A percentile compares a stretch with the other conserved stretches of the same genome.
Conservation (phyloP, 495 filamentous ascomycete species). For the Neurospora sublineolata region DNA sequence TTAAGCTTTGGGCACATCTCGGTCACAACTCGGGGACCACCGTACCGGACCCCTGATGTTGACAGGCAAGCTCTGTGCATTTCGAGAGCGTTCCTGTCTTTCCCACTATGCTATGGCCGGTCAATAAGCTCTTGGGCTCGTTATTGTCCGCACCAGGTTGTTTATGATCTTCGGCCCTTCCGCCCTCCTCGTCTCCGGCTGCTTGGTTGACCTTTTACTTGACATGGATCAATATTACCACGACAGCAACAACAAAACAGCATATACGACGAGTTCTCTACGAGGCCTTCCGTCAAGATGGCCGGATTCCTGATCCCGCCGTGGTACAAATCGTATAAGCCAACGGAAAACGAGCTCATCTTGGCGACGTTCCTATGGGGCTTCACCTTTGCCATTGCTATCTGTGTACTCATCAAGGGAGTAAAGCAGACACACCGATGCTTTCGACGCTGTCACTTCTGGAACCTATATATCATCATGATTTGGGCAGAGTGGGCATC, state of each 20-base stretch:
- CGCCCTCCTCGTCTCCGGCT: not conserved
- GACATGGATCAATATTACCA: not conserved
- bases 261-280: not conserved
- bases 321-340: constrained; percentile 8
- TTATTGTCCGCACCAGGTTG: not conserved
- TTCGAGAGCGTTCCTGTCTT: not conserved
- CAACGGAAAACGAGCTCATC: constrained; percentile 8
- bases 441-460: constrained; percentile 5
- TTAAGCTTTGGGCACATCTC: not conserved
- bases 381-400: constrained; percentile 13
- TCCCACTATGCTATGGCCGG: not conserved
- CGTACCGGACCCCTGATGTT: not conserved
- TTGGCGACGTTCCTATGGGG: constrained; percentile 21
- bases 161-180: not conserved
- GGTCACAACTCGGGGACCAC: not conserved
- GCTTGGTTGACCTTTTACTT: not conserved
- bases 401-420: constrained; percentile 13
- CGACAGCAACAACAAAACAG: not conserved
- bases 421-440: constrained; percentile 15
- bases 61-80: not conserved
- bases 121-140: not conserved
- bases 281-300: not conserved
- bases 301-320: constrained; percentile 13
- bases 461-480: constrained; percentile 21
- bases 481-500: constrained; percentile 17